A percentile compares a stretch with the other conserved stretches of the same genome.
Conservation (phyloP, 305 asterid species). For the Fraxinus sp. region DNA sequence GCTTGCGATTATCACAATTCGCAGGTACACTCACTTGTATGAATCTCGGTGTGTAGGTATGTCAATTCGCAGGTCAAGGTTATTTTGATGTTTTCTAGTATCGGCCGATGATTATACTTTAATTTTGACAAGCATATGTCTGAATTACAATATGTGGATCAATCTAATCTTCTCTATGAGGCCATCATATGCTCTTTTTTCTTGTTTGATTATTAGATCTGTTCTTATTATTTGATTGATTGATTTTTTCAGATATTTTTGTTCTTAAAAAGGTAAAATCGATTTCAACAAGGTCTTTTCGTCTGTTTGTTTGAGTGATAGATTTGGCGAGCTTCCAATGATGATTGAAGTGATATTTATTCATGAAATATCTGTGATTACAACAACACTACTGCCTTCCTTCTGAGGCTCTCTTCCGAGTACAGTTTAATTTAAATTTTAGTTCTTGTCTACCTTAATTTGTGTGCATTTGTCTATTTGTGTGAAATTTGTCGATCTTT, state of each 20-base stretch:
- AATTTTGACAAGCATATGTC: conserved; percentile 69
- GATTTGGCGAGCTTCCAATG: conserved; percentile 22
- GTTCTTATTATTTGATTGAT: neutral
- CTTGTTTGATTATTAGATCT: neutral
- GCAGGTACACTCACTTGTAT: neutral
- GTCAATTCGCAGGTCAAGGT: neutral
- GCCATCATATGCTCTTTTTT: conserved; percentile 19
- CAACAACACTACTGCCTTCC: conserved; percentile 63
- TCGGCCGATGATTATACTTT: conserved; percentile 40
- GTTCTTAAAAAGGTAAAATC: neutral
- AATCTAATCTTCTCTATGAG: conserved; percentile 71
- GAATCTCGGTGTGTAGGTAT: neutral
- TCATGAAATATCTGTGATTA: conserved; percentile 39
- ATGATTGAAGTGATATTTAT: conserved; percentile 28
- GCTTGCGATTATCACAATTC: neutral
- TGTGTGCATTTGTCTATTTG: neutral
- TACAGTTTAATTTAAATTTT: neutral
- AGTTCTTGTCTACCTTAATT: neutral
- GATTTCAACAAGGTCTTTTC: neutral
- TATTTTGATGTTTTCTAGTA: neutral
- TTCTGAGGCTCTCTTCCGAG: conserved; percentile 46
- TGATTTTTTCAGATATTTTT: neutral
- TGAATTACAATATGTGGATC: conserved; percentile 48
- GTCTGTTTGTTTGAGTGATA: neutral
- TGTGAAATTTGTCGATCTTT: neutral